A percentile compares a stretch with the other conserved stretches of the same genome.
These are phyloP conservation scores for Teratosphaeria gauchensis DNA, from an alignment of 2,329 filamentous ascomycete genomes.

Conservation along the genomic window DNA sequence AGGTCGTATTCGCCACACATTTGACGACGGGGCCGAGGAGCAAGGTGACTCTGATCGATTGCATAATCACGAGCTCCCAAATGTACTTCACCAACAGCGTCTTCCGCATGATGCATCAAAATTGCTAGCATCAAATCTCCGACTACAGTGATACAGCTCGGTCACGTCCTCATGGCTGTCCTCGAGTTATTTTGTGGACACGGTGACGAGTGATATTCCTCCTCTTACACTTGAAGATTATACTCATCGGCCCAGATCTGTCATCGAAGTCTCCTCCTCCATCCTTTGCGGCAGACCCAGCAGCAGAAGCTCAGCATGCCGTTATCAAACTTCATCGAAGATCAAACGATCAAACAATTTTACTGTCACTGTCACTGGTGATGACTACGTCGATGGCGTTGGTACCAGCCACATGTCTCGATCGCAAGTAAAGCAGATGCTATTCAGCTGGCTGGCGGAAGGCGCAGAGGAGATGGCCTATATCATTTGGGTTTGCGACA, in stretches of 20 bases:
- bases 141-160: too few relatives aligned
- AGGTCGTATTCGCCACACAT: too few relatives aligned
- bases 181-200: too few relatives aligned
- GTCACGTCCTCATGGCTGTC: too few relatives aligned
- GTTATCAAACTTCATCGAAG: background rate
- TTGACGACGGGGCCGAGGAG: too few relatives aligned
- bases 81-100: too few relatives aligned
- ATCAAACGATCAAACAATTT: background rate
- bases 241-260: background rate
- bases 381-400: background rate
- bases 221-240: background rate
- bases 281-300: background rate
- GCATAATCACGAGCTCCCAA: too few relatives aligned
- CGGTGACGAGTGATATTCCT: too few relatives aligned
- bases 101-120: too few relatives aligned
- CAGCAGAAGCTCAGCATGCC: background rate
- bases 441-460: background rate
- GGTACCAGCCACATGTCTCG: background rate
- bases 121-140: too few relatives aligned
- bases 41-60: too few relatives aligned
- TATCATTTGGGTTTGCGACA: background rate
- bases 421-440: background rate
- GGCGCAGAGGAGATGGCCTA: background rate
- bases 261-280: background rate
- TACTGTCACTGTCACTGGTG: background rate